Evolutionary conservation across 208 protist species (phyloP).

Genomic region (Trypanosoma scelopori): DNA sequence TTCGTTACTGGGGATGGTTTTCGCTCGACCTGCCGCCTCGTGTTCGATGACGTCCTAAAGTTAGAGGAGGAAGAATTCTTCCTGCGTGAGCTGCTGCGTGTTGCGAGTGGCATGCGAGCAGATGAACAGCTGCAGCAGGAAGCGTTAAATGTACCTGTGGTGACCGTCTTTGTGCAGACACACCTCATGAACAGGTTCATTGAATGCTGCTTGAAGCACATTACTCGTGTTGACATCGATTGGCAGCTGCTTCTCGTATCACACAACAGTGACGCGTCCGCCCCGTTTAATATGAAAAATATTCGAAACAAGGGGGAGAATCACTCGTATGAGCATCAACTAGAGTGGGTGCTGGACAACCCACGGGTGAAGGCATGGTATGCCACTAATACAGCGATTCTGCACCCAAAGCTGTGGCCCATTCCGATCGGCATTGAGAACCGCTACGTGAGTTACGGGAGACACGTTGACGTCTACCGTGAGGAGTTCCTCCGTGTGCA

Average conservation of each 20-base stretch:
- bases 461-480: constrained; percentile 19
- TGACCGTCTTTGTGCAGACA: constrained; percentile 29
- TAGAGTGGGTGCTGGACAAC: constrained; percentile 19
- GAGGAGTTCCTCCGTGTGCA: background rate
- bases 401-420: constrained; percentile 28
- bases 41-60: constrained; percentile 21
- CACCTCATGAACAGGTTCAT: constrained; percentile 26
- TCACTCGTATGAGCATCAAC: constrained; percentile 14
- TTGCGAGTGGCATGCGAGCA: background rate
- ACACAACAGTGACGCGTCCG: constrained; percentile 35
- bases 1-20: constrained; percentile 34
- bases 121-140: too few species aligned
- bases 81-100: background rate
- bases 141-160: background rate
- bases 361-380: constrained; percentile 22
- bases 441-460: constrained; percentile 24
- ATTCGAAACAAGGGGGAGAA: constrained; percentile 16
- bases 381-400: constrained; percentile 22
- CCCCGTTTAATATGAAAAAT: constrained; percentile 22
- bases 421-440: constrained; percentile 37
- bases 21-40: constrained; percentile 15
- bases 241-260: constrained; percentile 21
- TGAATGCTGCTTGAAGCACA: background rate
- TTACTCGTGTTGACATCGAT: background rate
- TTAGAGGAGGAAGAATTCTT: background rate